phyloP scores from a whole-genome alignment of 202 grass and related monocot genomes.

The Miscanthus sacchariflorus region DNA sequence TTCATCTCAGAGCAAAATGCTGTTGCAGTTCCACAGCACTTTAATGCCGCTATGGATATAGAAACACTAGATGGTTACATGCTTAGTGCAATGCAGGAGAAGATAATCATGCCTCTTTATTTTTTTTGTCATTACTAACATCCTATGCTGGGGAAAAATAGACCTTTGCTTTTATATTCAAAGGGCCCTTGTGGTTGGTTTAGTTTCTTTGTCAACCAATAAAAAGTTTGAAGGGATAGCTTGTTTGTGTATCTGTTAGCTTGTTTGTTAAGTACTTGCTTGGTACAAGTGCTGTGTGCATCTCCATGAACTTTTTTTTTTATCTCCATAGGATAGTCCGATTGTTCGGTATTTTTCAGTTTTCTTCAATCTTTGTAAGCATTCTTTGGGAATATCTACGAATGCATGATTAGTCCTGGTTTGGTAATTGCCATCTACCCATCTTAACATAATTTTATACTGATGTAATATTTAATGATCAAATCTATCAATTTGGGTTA shows the following conservation, averaged over 20 bases:
- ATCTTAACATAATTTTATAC: neutral
- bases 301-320: neutral
- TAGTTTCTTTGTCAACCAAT: conserved; percentile 20
- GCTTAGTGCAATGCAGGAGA: neutral
- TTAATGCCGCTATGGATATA: conserved; percentile 8
- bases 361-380: neutral
- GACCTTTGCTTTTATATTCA: neutral
- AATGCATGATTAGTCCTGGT: conserved; percentile 1
- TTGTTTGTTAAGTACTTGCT: conserved; percentile 6
- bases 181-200: neutral
- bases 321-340: neutral
- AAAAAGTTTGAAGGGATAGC: neutral
- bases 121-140: neutral
- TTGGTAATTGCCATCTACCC: neutral
- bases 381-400: neutral
- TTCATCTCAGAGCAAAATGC: neutral
- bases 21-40: neutral
- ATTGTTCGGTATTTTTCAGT: neutral
- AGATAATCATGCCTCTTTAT: neutral
- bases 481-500: neutral
- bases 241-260: conserved; percentile 18
- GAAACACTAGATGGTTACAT: neutral
- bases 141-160: neutral
- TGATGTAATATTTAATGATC: conserved; percentile 16
- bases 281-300: neutral